Evolutionary conservation across 2,329 filamentous ascomycete species (phyloP).

Genomic region (Aaosphaeria pasadenensis): DNA sequence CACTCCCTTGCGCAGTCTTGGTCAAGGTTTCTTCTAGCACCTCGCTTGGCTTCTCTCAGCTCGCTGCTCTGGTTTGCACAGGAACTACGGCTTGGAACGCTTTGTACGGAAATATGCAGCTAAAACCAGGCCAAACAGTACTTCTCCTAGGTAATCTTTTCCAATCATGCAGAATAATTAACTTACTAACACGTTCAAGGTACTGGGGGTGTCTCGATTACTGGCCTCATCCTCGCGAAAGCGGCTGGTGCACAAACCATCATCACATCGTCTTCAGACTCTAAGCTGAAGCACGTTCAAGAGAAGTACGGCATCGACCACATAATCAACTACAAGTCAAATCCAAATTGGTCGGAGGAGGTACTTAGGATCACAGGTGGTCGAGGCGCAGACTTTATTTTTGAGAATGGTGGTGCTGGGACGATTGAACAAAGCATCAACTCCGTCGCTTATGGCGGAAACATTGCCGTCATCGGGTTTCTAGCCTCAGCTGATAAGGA

Average conservation of each 20-base stretch:
- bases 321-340: slow-evolving; percentile 60
- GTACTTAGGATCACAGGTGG: slow-evolving; percentile 49
- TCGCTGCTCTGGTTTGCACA: slow-evolving; percentile 53
- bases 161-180: no score
- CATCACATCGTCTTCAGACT: slow-evolving; percentile 56
- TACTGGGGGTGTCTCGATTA: slow-evolving; percentile 44
- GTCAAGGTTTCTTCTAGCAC: no score
- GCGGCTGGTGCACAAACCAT: slow-evolving; percentile 49
- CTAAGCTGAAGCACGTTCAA: slow-evolving; percentile 53
- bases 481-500: slow-evolving; percentile 48
- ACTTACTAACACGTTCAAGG: slow-evolving; percentile 24
- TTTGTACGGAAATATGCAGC: no score
- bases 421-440: slow-evolving; percentile 48
- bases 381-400: slow-evolving; percentile 47
- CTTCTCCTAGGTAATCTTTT: background rate
- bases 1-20: no score
- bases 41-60: slow-evolving; percentile 60
- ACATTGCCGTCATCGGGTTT: slow-evolving; percentile 36
- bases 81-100: slow-evolving; percentile 30
- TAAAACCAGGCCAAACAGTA: slow-evolving; percentile 30
- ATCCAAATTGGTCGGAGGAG: slow-evolving; percentile 58
- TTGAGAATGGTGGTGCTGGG: slow-evolving; percentile 51
- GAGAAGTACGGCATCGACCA: slow-evolving; percentile 55
- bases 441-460: slow-evolving; percentile 31
- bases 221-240: slow-evolving; percentile 40